These are phyloP conservation scores for Eremochloa ophiuroides DNA, from an alignment of 176 grass and related monocot species.

Conservation along the genomic window DNA sequence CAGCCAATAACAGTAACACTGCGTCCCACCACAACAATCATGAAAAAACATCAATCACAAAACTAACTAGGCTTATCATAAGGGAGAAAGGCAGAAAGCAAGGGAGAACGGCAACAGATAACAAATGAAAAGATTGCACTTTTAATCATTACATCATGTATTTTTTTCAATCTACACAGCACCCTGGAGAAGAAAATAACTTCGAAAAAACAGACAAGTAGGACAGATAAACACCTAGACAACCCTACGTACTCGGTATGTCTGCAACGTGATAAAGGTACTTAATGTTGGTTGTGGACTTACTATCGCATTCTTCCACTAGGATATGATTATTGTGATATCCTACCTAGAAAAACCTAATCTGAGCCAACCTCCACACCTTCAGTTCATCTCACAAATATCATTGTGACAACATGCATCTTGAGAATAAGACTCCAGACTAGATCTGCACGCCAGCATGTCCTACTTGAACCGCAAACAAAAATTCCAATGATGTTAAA, in stretches of 20 bases:
- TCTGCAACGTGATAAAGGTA: background rate
- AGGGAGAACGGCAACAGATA: background rate
- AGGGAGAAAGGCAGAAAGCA: background rate
- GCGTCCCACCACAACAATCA: background rate
- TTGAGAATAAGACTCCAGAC: constrained; percentile 37
- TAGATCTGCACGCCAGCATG: constrained; percentile 21
- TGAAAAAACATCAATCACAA: background rate
- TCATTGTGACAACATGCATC: constrained; percentile 19
- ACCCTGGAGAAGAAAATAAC: background rate
- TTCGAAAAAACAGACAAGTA: background rate
- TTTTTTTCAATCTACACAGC: background rate
- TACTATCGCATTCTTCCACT: background rate
- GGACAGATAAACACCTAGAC: background rate
- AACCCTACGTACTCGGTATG: background rate
- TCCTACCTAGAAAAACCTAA: constrained; percentile 23
- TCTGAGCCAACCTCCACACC: constrained; percentile 20
- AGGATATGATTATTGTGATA: background rate
- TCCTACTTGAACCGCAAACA: constrained; percentile 47
- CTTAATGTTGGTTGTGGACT: background rate
- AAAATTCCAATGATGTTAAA: constrained; percentile 17
- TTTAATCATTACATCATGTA: background rate
- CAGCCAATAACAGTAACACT: background rate
- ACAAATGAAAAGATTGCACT: background rate
- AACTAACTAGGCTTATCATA: background rate
- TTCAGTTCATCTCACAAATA: constrained; percentile 21